Evolutionary conservation across 345 rosid species (phyloP), one percentile per base, ranked within the genome.

Genomic region (Camelina neglecta): DNA sequence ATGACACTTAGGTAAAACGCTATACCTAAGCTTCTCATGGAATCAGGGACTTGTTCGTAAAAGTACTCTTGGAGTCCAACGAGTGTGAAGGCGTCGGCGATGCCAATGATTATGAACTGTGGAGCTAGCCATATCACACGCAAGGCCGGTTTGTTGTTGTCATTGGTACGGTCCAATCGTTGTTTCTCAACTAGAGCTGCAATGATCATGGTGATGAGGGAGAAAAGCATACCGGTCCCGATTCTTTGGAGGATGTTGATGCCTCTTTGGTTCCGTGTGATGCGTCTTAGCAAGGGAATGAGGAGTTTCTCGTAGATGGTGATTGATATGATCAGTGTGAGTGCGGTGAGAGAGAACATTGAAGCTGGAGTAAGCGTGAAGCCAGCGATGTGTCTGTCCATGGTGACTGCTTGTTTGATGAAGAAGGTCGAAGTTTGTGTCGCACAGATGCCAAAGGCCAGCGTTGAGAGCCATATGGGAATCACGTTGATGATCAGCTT

Each of bases 51-150:
- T 82, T 94, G 98, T 65, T 94, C 97, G 12, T 94, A 92, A 71
- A 94, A 94, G 64, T 89, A 94, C 78, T 94, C 98, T 72, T 92
- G 97, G 41, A 94, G 82, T 18, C 98, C 98, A 13, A 94, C 96
- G 3, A 92, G 82, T 20, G 97, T 72, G 67, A 94, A 90, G 2
- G 89, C 87, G 38, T 94, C 97, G 6, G 91, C 96, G 1, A 89
- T 36, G 9, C 98, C 98, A 2, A 90, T 59, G 65, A 90, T 81
- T 60, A 90, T 44, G 74, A 86, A 84, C 74, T 92, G 98, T 0
- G 98, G 98, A 73, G 90, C 91, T 51, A 92, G 71, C 98, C 98
- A 94, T 77, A 90, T 70, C 10, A 85, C 91, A 77, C 90, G 86
- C 93, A 92, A 86, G 7, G 42, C 11, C 4, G 84, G 87, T 4